These are phyloP conservation scores for Platanthera guangdongensis DNA, from an alignment of 106 monocot genomes.

Conservation along the genomic window DNA sequence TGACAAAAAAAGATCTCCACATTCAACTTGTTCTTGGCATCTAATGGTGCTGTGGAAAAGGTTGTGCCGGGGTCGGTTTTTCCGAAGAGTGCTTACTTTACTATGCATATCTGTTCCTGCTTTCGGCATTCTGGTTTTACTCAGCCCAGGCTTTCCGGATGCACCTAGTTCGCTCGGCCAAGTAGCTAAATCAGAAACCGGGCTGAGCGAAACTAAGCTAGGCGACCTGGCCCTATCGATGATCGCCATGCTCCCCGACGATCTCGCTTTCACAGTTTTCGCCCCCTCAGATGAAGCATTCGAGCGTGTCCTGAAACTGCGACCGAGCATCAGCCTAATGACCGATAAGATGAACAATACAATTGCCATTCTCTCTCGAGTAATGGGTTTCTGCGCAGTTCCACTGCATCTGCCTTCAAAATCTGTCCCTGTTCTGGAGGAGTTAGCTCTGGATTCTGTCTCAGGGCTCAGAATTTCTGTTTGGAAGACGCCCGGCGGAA, in stretches of 20 bases:
- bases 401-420: constrained; percentile 30
- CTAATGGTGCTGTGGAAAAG: constrained; percentile 9
- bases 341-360: constrained; percentile 39
- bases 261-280: constrained; percentile 71
- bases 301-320: constrained; percentile 28
- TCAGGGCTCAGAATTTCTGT: constrained; percentile 51
- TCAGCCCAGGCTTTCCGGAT: constrained; percentile 37
- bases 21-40: neutral
- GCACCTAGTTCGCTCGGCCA: neutral
- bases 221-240: constrained; percentile 57
- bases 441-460: constrained; percentile 44
- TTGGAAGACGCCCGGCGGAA: constrained; percentile 28
- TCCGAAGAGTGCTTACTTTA: constrained; percentile 5
- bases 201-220: constrained; percentile 2
- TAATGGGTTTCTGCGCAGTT: constrained; percentile 65
- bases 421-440: constrained; percentile 21
- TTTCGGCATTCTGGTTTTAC: constrained; percentile 25
- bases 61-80: constrained; percentile 1
- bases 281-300: constrained; percentile 55
- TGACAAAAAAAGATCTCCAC: too few species aligned
- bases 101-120: constrained; percentile 18
- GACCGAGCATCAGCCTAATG: constrained; percentile 16
- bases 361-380: constrained; percentile 57
- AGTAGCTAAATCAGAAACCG: neutral
- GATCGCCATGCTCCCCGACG: constrained; percentile 59